Percentiles rank a stretch among this genome's conserved stretches.
These are phyloP conservation scores for Baorangia bicolor DNA, from an alignment of 768 basidiomycete genomes.

Conservation along the genomic window DNA sequence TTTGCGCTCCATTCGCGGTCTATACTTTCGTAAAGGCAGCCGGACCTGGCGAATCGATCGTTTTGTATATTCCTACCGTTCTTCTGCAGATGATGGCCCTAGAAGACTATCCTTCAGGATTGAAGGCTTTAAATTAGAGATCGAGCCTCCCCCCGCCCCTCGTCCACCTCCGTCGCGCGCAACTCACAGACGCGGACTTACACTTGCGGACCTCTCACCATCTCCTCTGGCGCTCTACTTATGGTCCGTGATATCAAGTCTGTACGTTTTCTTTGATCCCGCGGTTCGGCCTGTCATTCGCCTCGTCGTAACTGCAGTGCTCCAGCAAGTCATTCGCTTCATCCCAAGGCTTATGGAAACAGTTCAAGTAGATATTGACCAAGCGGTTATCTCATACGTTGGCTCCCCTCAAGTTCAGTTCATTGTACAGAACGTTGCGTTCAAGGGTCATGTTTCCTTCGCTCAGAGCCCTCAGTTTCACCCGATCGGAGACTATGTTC, in stretches of 20 bases:
- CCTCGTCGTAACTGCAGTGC: conserved; percentile 47
- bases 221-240: conserved; percentile 36
- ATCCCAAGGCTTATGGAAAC: conserved; percentile 69
- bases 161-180: conserved; percentile 18
- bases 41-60: conserved; percentile 65
- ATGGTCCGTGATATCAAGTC: conserved; percentile 31
- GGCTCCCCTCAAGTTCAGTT: conserved; percentile 53
- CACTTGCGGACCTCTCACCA: conserved; percentile 37
- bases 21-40: conserved; percentile 60
- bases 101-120: conserved; percentile 63
- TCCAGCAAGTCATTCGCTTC: conserved; percentile 60
- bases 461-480: conserved; percentile 43
- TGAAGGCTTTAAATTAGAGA: conserved; percentile 57
- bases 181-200: conserved; percentile 42
- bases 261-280: conserved; percentile 54
- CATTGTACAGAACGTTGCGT: conserved; percentile 46
- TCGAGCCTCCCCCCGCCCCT: conserved; percentile 29
- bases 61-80: conserved; percentile 56
- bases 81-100: conserved; percentile 44
- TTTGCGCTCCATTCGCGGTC: conserved; percentile 72
- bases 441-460: conserved; percentile 57
- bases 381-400: conserved; percentile 49
- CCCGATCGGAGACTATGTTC: conserved; percentile 11
- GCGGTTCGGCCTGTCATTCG: conserved; percentile 62
- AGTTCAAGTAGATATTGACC: conserved; percentile 65